Evolutionary conservation across 495 filamentous ascomycete species (phyloP), one percentile per base, ranked within the genome.

Genomic region (Podospora pseudopauciseta): DNA sequence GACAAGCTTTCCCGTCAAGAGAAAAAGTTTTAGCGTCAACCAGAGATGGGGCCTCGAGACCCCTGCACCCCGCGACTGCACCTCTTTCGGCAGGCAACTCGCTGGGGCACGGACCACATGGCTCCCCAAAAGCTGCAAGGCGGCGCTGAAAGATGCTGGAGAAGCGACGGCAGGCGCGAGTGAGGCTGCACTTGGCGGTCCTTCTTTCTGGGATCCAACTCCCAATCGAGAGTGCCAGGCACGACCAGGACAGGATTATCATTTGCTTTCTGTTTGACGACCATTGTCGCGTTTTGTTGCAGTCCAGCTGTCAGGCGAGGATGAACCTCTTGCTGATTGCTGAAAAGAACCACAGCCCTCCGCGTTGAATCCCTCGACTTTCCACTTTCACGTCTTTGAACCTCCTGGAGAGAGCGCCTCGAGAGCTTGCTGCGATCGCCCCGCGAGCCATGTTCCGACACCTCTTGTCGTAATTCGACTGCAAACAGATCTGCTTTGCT

Each of bases 391-490:
- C 39, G 2, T 49, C 39, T 11, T 49, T 49, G 39, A 5, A 5
- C 13, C 39, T 49, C 39, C 39, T 49, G 39, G 7, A 49, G 6
- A 2, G 13, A 49, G 39, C 39, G 39, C 39, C 39, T 49, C 39
- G 39, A 49, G 39, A 49, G 39, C 39, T 49, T 49, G 39, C 39
- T 11, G 39, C 13, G 15, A 9, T 9, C 59, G 59, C 2, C 34
- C 34, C 27, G 30, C 11, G 19, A 63, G 61, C 61, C 61, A 63
- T 32, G 63, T 62, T 27, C 56, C 59, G 32, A 49, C 60, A 57
- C 66, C 69, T 74, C 71, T 71, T 67, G 71, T 63, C 66, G 72
- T 67, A 39, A 70, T 61, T 67, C 61, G 61, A 63, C 61, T 39
- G 16, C 61, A 58, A 55, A 53, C 15, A 26, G 23, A 26, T 34